Evolutionary conservation across 306 rosid species (phyloP), one percentile per base, ranked within the genome.

Genomic region (Dalbergia cultrata): DNA sequence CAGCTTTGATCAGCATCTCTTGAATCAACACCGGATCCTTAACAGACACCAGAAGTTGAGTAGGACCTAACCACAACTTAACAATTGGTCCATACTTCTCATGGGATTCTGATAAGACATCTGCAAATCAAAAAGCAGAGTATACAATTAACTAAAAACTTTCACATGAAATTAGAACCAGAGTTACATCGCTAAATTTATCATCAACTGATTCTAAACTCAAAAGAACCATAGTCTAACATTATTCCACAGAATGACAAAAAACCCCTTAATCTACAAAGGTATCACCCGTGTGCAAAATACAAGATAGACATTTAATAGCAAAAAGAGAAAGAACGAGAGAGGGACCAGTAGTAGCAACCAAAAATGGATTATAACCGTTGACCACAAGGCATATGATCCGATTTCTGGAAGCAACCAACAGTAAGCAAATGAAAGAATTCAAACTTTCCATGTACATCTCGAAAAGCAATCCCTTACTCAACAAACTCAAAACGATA

Each of bases 31-130:
- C 22, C 33, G 94, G 94, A 70, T 90, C 95, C 83, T 81, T 94
- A 56, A 94, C 79, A 0, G 98, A 94, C 83, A 94, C 98, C 76
- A 94, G 80, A 56, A 94, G 95, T 88, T 84, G 86, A 31, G 89
- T 89, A 73, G 97, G 97, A 77, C 97, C 94, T 80, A 94, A 78
- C 97, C 98, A 94, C 70, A 94, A 82, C 92, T 89, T 92, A 82
- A 92, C 81, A 74, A 92, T 82, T 17, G 95, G 72, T 61, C 98
- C 97, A 84, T 88, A 88, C 63, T 74, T 80, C 79, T 86, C 77
- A 75, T 94, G 98, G 7, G 88, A 86, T 81, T 85, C 87, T 56
- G 87, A 82, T 75, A 94, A 76, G 69, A 89, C 61, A 56, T 92
- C 97, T 94, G 88, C 61, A 79, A 81, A 44, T 78, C 73, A 66